Percentiles rank a stretch among this genome's conserved stretches.
Conservation (phyloP, 768 basidiomycete genomes). For the Phanerodontia chrysosporium region DNA sequence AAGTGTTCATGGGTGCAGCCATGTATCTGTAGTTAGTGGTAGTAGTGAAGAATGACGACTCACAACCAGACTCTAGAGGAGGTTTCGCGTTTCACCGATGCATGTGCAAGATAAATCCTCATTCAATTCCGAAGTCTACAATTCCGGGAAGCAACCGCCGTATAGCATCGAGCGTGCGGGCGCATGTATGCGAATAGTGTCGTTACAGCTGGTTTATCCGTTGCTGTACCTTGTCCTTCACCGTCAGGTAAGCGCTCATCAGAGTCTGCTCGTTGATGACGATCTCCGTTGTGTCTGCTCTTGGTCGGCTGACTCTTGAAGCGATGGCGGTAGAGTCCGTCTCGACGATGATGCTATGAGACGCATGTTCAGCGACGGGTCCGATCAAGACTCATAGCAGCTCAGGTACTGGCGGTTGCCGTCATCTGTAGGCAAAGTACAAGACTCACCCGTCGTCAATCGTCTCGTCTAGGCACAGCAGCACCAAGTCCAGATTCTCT, state of each 20-base stretch:
- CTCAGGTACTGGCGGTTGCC: not conserved
- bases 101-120: not conserved
- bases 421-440: not conserved
- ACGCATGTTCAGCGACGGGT: not conserved
- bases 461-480: constrained; percentile 93
- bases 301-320: constrained; percentile 87
- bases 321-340: constrained; percentile 96
- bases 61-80: too few species aligned
- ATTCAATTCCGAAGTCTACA: not conserved
- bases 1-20: too few species aligned
- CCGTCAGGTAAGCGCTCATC: constrained; percentile 87
- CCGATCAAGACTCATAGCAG: not conserved
- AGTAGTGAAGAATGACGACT: too few species aligned
- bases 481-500: constrained; percentile 89
- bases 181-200: too few species aligned
- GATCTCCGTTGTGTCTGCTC: constrained; percentile 91
- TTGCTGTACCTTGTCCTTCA: constrained; percentile 81
- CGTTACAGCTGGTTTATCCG: constrained; percentile 72
- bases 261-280: constrained; percentile 98
- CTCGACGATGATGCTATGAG: constrained; percentile 85
- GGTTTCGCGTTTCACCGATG: not conserved
- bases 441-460: constrained; percentile 90
- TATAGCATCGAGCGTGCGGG: not conserved
- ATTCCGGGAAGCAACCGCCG: not conserved
- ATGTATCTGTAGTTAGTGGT: too few species aligned